Evolutionary conservation across 441 rosid genomes (phyloP).

Genomic region (Rhodomyrtus psidioides): DNA sequence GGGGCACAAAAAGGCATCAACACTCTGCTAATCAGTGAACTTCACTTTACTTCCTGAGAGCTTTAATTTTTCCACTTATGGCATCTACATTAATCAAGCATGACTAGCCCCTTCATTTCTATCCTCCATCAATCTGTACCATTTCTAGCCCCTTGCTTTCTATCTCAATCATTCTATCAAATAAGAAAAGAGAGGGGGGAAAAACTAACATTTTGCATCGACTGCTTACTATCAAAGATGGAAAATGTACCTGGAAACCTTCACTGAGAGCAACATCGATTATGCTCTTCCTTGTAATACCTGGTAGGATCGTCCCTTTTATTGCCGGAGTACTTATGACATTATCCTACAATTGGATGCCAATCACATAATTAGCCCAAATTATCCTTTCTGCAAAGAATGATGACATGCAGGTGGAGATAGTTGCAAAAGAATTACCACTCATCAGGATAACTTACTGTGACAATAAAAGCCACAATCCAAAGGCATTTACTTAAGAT

Average conservation of each 20-base stretch:
- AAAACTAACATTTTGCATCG: neutral
- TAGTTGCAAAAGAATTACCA: neutral
- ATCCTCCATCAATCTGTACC: neutral
- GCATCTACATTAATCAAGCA: neutral
- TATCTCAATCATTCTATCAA: neutral
- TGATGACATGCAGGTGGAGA: neutral
- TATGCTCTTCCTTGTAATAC: slow-evolving; percentile 82
- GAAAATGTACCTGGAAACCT: slow-evolving; percentile 57
- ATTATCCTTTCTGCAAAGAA: neutral
- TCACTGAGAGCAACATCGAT: slow-evolving; percentile 78
- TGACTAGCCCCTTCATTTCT: neutral
- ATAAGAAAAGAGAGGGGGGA: neutral
- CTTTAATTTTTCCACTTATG: neutral
- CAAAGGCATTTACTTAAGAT: neutral
- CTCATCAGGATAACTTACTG: neutral
- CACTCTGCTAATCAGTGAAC: neutral
- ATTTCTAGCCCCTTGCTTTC: neutral
- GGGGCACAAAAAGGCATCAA: neutral
- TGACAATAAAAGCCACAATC: neutral
- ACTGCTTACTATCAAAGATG: neutral
- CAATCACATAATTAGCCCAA: neutral
- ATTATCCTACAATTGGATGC: slow-evolving; percentile 36
- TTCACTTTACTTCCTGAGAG: neutral
- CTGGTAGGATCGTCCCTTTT: slow-evolving; percentile 86
- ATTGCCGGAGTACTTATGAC: slow-evolving; percentile 68